Percentiles rank a stretch among this genome's conserved stretches.
These are phyloP conservation scores for Pisolithus sp. DNA, from an alignment of 768 basidiomycete genomes.

Conservation along the genomic window DNA sequence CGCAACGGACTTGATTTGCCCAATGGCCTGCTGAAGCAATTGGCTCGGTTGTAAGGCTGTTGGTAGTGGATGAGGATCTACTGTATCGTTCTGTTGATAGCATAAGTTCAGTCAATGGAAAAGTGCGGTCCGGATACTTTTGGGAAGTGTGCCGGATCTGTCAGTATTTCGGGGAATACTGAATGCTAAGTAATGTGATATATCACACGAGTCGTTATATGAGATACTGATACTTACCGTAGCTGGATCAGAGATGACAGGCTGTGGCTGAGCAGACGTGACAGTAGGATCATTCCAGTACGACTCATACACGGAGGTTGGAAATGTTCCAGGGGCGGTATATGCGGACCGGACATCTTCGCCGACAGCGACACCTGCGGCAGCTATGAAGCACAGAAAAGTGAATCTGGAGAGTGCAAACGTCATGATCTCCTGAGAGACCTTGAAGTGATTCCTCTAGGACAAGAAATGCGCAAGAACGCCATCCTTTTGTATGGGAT, in stretches of 20 bases:
- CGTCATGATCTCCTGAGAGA: conserved; percentile 6
- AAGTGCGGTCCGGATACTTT: conserved; percentile 18
- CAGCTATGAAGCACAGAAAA: conserved; percentile 8
- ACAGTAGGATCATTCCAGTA: conserved; percentile 69
- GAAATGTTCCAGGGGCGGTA: conserved; percentile 56
- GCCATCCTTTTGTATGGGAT: too few relatives aligned
- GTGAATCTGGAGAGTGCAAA: conserved; percentile 5
- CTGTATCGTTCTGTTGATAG: conserved; percentile 33
- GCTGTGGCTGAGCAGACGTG: conserved; percentile 63
- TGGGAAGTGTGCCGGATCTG: conserved; percentile 56
- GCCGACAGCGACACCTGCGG: conserved; percentile 1
- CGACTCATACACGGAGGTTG: conserved; percentile 49
- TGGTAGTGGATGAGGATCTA: conserved; percentile 41
- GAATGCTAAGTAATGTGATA: conserved; percentile 34
- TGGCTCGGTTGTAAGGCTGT: conserved; percentile 25
- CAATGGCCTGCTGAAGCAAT: conserved; percentile 34
- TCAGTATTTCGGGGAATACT: conserved; percentile 52
- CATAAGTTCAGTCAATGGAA: not conserved
- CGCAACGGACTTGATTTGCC: conserved; percentile 34
- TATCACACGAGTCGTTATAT: not conserved
- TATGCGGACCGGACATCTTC: conserved; percentile 33
- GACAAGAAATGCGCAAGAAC: not conserved
- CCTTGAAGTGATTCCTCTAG: not conserved
- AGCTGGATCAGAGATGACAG: conserved; percentile 63
- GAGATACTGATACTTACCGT: conserved; percentile 33